Evolutionary conservation across 2,329 filamentous ascomycete species (phyloP).

Genomic region (Epicoccum sorghinum): DNA sequence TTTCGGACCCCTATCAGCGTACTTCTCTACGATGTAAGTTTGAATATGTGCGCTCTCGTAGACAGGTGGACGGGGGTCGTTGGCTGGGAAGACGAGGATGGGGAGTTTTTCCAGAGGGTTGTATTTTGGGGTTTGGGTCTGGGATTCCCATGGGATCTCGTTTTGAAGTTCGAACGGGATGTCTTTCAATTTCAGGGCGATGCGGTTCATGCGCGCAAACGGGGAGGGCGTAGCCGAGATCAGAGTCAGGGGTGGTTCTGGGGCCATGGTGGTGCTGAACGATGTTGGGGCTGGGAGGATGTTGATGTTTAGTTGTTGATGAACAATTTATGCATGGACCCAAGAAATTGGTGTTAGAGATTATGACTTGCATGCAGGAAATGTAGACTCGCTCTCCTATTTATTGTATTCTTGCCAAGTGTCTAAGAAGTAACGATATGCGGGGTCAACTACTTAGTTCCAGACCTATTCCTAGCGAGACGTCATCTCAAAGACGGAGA

Average conservation of each 20-base stretch:
- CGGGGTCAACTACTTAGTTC: background rate
- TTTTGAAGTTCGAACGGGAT: conserved; percentile 51
- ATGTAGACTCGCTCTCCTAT: too few relatives aligned
- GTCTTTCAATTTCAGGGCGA: conserved; percentile 47
- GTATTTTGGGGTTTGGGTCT: conserved; percentile 47
- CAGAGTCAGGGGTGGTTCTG: conserved; percentile 16
- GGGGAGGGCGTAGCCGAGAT: conserved; percentile 47
- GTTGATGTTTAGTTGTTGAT: too few relatives aligned
- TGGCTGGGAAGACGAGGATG: conserved; percentile 39
- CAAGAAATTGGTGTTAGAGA: too few relatives aligned
- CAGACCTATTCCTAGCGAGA: background rate
- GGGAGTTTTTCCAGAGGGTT: conserved; percentile 52
- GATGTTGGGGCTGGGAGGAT: too few relatives aligned
- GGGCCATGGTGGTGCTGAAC: background rate
- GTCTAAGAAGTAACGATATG: background rate
- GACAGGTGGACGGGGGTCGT: conserved; percentile 14
- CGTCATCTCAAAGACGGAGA: background rate
- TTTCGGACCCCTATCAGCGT: conserved; percentile 14
- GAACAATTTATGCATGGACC: too few relatives aligned
- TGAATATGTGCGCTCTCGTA: conserved; percentile 27
- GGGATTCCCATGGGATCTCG: conserved; percentile 52
- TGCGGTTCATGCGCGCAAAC: conserved; percentile 52
- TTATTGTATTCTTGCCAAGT: too few relatives aligned
- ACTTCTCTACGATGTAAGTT: conserved; percentile 24
- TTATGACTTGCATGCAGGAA: too few relatives aligned